These are phyloP conservation scores for Leishmania tarentolae DNA, from an alignment of 208 protist genomes.

Conservation along the genomic window DNA sequence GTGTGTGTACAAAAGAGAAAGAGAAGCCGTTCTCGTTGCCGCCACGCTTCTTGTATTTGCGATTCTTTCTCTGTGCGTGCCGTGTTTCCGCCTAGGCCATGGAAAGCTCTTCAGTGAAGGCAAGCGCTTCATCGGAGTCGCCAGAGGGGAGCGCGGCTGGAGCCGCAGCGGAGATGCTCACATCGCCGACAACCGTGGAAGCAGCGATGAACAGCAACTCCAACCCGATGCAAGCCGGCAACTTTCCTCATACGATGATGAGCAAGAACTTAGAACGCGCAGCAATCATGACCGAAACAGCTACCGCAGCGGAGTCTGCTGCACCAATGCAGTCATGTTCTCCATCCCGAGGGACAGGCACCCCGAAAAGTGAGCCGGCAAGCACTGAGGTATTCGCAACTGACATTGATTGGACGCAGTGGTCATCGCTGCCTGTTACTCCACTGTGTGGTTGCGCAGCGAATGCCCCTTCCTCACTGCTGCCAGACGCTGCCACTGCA, in stretches of 20 bases:
- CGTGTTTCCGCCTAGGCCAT: not conserved
- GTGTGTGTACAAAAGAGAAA: not conserved
- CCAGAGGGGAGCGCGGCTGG: not conserved
- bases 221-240: not conserved
- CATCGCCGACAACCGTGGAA: not conserved
- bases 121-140: not conserved
- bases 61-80: not conserved
- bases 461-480: not conserved
- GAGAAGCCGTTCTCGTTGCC: no score
- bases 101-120: not conserved
- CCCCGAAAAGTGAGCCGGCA: no score
- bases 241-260: not conserved
- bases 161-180: not conserved
- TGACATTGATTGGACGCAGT: not conserved
- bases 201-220: not conserved
- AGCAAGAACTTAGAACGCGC: not conserved
- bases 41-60: not conserved
- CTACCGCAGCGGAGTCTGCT: not conserved
- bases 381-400: not conserved
- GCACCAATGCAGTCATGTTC: not conserved
- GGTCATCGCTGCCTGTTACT: not conserved
- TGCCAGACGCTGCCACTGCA: not conserved
- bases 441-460: not conserved
- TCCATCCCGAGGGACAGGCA: not conserved
- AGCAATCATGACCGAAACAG: not conserved